A percentile compares a stretch with the other conserved stretches of the same genome.
These are phyloP conservation scores for Filosporella fistucella DNA, from an alignment of 495 filamentous ascomycete genomes.

Conservation along the genomic window DNA sequence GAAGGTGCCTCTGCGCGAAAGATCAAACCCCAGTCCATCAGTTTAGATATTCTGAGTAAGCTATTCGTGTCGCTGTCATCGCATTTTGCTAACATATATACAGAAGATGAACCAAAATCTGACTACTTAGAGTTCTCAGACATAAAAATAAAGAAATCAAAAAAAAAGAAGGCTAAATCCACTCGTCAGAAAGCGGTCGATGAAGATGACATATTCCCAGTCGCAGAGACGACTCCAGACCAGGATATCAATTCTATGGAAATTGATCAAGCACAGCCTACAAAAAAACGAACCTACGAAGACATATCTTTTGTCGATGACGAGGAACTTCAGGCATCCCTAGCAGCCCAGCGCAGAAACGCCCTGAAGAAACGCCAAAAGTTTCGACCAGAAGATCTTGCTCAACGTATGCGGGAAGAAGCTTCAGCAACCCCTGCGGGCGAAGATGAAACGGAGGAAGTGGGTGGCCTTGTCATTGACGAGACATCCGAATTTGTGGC, in stretches of 20 bases:
- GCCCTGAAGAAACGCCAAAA: slow-evolving; percentile 90
- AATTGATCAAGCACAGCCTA: slow-evolving; percentile 75
- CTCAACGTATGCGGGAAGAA: slow-evolving; percentile 75
- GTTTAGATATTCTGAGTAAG: slow-evolving; percentile 56
- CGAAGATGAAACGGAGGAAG: slow-evolving; percentile 47
- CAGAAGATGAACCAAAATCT: slow-evolving; percentile 61
- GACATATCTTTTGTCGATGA: slow-evolving; percentile 79
- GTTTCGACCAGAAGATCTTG: slow-evolving; percentile 77
- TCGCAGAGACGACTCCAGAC: slow-evolving; percentile 31
- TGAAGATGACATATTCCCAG: slow-evolving; percentile 69
- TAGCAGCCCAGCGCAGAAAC: slow-evolving; percentile 72
- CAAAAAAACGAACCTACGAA: slow-evolving; percentile 60
- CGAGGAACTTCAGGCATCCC: slow-evolving; percentile 82
- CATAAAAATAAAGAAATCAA: slow-evolving; percentile 87
- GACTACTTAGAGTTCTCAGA: slow-evolving; percentile 86
- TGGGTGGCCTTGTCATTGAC: slow-evolving; percentile 79
- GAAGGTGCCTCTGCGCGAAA: slow-evolving; percentile 45
- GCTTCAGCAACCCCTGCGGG: slow-evolving; percentile 43
- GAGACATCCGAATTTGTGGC: slow-evolving; percentile 94
- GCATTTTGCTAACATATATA: slow-evolving; percentile 22
- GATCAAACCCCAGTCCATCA: slow-evolving; percentile 65
- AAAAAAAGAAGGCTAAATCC: slow-evolving; percentile 83
- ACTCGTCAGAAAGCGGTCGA: slow-evolving; percentile 64
- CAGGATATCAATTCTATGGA: slow-evolving; percentile 37
- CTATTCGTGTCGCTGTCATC: slow-evolving; percentile 13